Percentiles rank a stretch among this genome's conserved stretches.
These are phyloP conservation scores for Parastagonospora nodorum DNA, from an alignment of 2,329 filamentous ascomycete species.

Conservation along the genomic window DNA sequence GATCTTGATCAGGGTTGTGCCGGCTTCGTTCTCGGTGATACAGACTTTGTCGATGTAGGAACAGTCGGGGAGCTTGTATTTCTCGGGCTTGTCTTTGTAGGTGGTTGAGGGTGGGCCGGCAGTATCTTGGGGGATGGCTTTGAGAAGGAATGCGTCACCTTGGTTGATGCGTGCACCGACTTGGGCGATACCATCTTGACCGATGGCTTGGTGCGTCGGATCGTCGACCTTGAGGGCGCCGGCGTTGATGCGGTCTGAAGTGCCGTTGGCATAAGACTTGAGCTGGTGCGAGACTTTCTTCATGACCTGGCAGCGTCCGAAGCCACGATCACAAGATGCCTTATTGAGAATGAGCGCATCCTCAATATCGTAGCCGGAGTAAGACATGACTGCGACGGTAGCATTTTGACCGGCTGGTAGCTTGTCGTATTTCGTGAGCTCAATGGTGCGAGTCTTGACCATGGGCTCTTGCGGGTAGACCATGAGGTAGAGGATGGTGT, in stretches of 20 bases:
- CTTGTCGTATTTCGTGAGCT: slow-evolving; percentile 96
- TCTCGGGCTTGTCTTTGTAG: slow-evolving; percentile 69
- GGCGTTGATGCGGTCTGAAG: slow-evolving; percentile 60
- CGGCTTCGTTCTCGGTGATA: slow-evolving; percentile 83
- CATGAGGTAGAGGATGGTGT: slow-evolving; percentile 93
- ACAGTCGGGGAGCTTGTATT: slow-evolving; percentile 82
- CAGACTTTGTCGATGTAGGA: slow-evolving; percentile 96
- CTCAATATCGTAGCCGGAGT: slow-evolving; percentile 98
- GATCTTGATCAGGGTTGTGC: slow-evolving; percentile 87
- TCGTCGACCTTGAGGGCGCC: slow-evolving; percentile 54
- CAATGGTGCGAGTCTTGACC: slow-evolving; percentile 96
- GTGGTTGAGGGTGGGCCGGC: slow-evolving; percentile 70
- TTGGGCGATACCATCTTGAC: slow-evolving; percentile 84
- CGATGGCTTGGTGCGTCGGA: slow-evolving; percentile 69
- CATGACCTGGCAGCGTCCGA: slow-evolving; percentile 97
- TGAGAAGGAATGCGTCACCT: slow-evolving; percentile 89
- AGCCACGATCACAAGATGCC: slow-evolving; percentile 90
- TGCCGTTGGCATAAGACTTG: slow-evolving; percentile 85
- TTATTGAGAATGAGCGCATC: slow-evolving; percentile 97
- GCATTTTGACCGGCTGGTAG: slow-evolving; percentile 96
- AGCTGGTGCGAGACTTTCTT: slow-evolving; percentile 88
- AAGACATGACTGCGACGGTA: slow-evolving; percentile 98
- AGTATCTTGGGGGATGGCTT: slow-evolving; percentile 81
- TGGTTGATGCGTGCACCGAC: slow-evolving; percentile 79
- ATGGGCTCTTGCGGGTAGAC: slow-evolving; percentile 98